phyloP scores from a whole-genome alignment of 1,284 basidiomycete genomes.

The Rhizoctonia solani region DNA sequence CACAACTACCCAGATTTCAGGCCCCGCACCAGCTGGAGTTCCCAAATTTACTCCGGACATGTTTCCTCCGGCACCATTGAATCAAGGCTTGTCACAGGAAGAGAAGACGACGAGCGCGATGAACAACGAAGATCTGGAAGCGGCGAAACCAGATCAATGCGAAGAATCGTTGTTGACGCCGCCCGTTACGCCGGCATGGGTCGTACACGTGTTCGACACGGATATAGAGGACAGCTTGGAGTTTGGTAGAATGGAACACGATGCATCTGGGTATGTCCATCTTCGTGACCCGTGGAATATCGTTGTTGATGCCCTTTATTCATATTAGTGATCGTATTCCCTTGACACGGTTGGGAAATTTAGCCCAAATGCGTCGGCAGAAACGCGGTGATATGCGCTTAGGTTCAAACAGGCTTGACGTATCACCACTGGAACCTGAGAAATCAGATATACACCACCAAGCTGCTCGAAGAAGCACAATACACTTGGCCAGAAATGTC shows the following conservation, averaged over 20 bases:
- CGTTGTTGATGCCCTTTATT: too few species aligned
- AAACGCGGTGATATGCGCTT: background rate
- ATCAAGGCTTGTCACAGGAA: background rate
- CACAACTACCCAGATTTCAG: too few species aligned
- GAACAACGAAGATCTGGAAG: too few species aligned
- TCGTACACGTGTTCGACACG: slow-evolving; percentile 12
- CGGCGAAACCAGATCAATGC: too few species aligned
- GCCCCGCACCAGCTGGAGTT: too few species aligned
- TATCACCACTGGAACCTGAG: too few species aligned
- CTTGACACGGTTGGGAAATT: background rate
- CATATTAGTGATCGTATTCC: background rate
- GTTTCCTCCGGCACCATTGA: slow-evolving; percentile 17
- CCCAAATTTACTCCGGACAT: too few species aligned
- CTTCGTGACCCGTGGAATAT: too few species aligned
- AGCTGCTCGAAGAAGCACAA: background rate
- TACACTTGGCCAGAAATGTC: background rate
- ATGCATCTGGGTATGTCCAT: too few species aligned
- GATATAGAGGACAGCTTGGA: background rate
- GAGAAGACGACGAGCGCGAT: too few species aligned
- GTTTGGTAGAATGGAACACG: too few species aligned
- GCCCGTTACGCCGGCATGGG: slow-evolving; percentile 18
- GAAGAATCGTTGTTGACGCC: slow-evolving; percentile 3
- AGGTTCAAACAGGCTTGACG: too few species aligned
- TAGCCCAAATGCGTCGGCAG: slow-evolving; percentile 16
- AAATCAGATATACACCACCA: background rate